A percentile compares a stretch with the other conserved stretches of the same genome.
phyloP scores from a whole-genome alignment of 1,139 yeast species.

The Candida albicans region DNA sequence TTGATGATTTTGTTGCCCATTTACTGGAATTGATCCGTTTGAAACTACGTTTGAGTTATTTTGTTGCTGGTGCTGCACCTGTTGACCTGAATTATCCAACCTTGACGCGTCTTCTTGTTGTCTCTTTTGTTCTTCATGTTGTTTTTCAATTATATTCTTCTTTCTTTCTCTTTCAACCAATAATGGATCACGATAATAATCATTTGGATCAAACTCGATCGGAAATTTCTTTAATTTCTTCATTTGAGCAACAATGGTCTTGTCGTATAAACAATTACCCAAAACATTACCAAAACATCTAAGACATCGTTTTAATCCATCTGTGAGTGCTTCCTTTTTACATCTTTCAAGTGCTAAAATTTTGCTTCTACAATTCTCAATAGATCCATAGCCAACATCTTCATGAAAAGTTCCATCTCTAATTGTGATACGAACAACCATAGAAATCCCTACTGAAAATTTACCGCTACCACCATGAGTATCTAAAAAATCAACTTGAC shows the following conservation, averaged over 20 bases:
- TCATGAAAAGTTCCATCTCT: slow-evolving; percentile 78
- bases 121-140: slow-evolving; percentile 6
- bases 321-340: slow-evolving; percentile 79
- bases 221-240: slow-evolving; percentile 53
- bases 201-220: slow-evolving; percentile 51
- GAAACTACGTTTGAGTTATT: background rate
- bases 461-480: slow-evolving; percentile 54
- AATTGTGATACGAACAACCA: slow-evolving; percentile 68
- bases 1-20: slow-evolving; percentile 7
- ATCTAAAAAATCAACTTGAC: slow-evolving; percentile 72
- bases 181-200: slow-evolving; percentile 41
- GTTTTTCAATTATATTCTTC: slow-evolving; percentile 13
- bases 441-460: slow-evolving; percentile 65
- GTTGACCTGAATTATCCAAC: slow-evolving; percentile 1
- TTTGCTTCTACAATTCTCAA: slow-evolving; percentile 69
- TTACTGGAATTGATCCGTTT: background rate
- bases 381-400: slow-evolving; percentile 79
- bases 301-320: slow-evolving; percentile 73
- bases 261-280: slow-evolving; percentile 79
- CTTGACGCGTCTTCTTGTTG: background rate
- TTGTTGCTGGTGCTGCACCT: slow-evolving; percentile 3
- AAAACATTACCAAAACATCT: slow-evolving; percentile 78
- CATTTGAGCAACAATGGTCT: slow-evolving; percentile 59
- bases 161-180: slow-evolving; percentile 32
- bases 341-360: slow-evolving; percentile 80